These are phyloP conservation scores for Bondarzewia mesenterica DNA, from an alignment of 1,284 basidiomycete genomes.

Conservation along the genomic window DNA sequence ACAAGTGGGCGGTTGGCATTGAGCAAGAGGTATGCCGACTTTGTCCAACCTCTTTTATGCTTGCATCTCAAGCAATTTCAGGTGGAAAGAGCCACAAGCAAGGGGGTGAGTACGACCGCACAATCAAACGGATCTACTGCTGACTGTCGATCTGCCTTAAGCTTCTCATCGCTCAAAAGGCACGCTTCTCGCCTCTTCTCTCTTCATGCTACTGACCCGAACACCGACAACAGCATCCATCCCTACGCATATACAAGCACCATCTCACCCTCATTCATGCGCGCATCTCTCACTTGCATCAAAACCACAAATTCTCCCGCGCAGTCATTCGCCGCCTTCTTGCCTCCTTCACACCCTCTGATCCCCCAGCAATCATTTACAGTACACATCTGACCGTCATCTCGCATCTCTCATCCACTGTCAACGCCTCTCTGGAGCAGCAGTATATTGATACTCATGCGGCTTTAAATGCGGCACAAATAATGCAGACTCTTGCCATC, in stretches of 20 bases:
- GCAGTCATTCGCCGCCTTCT: constrained; percentile 46
- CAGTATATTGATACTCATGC: constrained; percentile 24
- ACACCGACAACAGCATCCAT: constrained; percentile 39
- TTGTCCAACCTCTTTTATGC: background rate
- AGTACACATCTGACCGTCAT: constrained; percentile 46
- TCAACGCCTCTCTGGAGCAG: constrained; percentile 15
- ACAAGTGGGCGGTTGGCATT: constrained; percentile 38
- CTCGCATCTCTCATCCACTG: constrained; percentile 25
- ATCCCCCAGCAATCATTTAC: constrained; percentile 48
- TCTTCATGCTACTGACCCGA: background rate
- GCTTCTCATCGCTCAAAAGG: constrained; percentile 58
- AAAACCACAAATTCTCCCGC: constrained; percentile 51
- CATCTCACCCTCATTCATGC: constrained; percentile 53
- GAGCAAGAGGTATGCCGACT: constrained; percentile 40
- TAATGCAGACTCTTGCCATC: constrained; percentile 31
- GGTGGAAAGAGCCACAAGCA: constrained; percentile 43
- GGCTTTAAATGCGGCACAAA: constrained; percentile 34
- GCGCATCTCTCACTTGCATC: constrained; percentile 41
- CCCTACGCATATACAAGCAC: constrained; percentile 48
- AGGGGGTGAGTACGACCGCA: constrained; percentile 31
- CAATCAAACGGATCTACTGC: background rate
- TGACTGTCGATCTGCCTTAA: constrained; percentile 16
- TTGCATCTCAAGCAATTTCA: constrained; percentile 12
- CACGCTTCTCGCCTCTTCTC: constrained; percentile 15
- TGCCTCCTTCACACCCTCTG: constrained; percentile 34